Percentiles rank a stretch among this genome's conserved stretches.
Conservation (phyloP, 495 filamentous ascomycete genomes). For the Penicillium arizonense region DNA sequence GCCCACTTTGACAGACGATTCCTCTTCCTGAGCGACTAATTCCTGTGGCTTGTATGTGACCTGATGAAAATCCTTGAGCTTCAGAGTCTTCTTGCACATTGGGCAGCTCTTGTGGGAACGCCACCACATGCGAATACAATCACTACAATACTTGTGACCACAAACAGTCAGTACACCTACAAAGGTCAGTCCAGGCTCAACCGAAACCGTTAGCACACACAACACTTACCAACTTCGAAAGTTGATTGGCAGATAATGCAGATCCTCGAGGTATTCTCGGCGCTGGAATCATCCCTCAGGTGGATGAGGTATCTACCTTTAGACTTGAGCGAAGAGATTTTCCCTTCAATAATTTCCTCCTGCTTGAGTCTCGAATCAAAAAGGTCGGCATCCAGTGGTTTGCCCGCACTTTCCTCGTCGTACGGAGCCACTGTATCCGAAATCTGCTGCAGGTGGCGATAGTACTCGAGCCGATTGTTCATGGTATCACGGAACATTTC, state of each 20-base stretch:
- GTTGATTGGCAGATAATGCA: conserved; percentile 78
- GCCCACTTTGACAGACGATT: conserved; percentile 24
- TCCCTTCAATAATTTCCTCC: conserved; percentile 50
- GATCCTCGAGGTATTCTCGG: conserved; percentile 54
- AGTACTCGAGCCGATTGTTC: conserved; percentile 83
- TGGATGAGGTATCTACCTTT: conserved; percentile 72
- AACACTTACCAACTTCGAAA: conserved; percentile 65
- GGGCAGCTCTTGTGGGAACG: conserved; percentile 64
- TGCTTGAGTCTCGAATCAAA: conserved; percentile 36
- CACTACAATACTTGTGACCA: conserved; percentile 86
- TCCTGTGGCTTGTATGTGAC: conserved; percentile 80
- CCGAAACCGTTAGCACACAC: background rate
- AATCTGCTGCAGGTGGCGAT: conserved; percentile 81
- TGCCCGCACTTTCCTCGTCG: conserved; percentile 53
- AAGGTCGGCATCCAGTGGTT: conserved; percentile 37
- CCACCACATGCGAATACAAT: conserved; percentile 80
- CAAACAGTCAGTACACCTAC: conserved; percentile 75
- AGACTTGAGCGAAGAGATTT: conserved; percentile 59
- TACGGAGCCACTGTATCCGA: conserved; percentile 81
- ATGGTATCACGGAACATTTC: conserved; percentile 72
- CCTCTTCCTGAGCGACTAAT: conserved; percentile 67
- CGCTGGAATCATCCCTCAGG: conserved; percentile 54
- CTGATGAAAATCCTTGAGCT: conserved; percentile 65
- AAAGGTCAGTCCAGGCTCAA: conserved; percentile 6
- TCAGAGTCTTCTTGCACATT: conserved; percentile 69